Base-by-base conservation (phyloP, 116 monocot species). In the Trichopus zeylanicus region DNA sequence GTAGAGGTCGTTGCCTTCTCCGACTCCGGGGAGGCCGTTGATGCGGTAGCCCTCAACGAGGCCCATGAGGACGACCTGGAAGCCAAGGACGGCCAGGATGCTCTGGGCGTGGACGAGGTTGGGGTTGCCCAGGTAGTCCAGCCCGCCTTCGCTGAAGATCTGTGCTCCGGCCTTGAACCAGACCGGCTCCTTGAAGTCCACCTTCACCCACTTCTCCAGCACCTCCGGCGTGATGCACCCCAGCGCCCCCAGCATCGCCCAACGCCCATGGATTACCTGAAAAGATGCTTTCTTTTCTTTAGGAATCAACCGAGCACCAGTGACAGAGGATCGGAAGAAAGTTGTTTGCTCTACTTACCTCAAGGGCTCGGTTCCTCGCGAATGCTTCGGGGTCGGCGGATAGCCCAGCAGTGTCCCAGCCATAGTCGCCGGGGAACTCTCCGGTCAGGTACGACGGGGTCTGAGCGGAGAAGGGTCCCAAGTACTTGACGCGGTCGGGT, bases 141-240 rank as follows among this genome's bases (percentile, higher is more conserved):
- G n/a, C n/a, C n/a, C n/a, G n/a, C n/a, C n/a, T n/a, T n/a, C n/a
- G n/a, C n/a, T n/a, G n/a, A n/a, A n/a, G n/a, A n/a, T n/a, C n/a
- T n/a, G 55, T 89, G 94, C 72, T 5, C 94, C 94, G 25, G 94
- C 94, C 76, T 89, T 95, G 86, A 95, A 95, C 94, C 94, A 95
- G 12, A 95, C 86, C 0, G 86, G 94, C 70, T 95, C 94, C 74
- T 95, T 95, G 78, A 95, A 84, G 53, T 89, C 83, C 34, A 95
- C 89, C 29, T 64, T 77, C 62, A 86, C 53, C 89, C 86, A 95
- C 32, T 86, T 89, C 66, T 78, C 61, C 7, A 95, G 83, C 4
- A 84, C 83, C 68, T 95, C 94, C 0, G 90, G 94, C n/a, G 90
- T 89, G 78, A 95, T 84, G 89, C 94, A 95, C n/a, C 90, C 90